phyloP scores from a whole-genome alignment of 1,284 basidiomycete species.

The Apiotrichum laibachii region DNA sequence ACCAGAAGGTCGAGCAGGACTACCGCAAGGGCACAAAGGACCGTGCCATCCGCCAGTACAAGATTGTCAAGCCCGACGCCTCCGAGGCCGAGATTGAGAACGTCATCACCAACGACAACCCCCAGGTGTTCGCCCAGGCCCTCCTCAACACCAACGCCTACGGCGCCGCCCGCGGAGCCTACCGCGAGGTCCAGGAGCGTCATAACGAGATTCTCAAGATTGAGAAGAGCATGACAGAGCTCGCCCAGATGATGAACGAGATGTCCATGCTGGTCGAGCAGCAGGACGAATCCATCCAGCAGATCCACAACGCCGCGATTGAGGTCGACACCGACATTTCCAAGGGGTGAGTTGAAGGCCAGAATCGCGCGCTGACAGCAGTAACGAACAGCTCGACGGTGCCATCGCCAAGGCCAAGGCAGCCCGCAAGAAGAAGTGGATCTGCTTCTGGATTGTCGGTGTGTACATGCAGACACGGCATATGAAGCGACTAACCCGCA shows the following conservation, averaged over 20 bases:
- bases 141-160: conserved; percentile 79
- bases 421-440: conserved; percentile 77
- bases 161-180: conserved; percentile 76
- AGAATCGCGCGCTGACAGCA: conserved; percentile 34
- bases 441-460: conserved; percentile 64
- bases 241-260: conserved; percentile 87
- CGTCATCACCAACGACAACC: conserved; percentile 71
- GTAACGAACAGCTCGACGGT: conserved; percentile 63
- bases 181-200: conserved; percentile 85
- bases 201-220: conserved; percentile 85
- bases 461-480: conserved; percentile 18
- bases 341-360: conserved; percentile 59
- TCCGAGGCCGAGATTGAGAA: conserved; percentile 75
- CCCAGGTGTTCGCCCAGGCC: conserved; percentile 84
- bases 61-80: conserved; percentile 92
- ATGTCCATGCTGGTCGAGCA: conserved; percentile 75
- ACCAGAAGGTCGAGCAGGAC: conserved; percentile 87
- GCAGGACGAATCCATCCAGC: conserved; percentile 70
- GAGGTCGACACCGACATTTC: conserved; percentile 67
- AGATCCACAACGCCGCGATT: conserved; percentile 62
- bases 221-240: conserved; percentile 79
- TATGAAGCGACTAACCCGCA: neutral
- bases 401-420: conserved; percentile 71
- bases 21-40: conserved; percentile 91
- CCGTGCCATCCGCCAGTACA: conserved; percentile 91